Conservation (phyloP, 1,284 basidiomycete species). For the Trametes versicolor region DNA sequence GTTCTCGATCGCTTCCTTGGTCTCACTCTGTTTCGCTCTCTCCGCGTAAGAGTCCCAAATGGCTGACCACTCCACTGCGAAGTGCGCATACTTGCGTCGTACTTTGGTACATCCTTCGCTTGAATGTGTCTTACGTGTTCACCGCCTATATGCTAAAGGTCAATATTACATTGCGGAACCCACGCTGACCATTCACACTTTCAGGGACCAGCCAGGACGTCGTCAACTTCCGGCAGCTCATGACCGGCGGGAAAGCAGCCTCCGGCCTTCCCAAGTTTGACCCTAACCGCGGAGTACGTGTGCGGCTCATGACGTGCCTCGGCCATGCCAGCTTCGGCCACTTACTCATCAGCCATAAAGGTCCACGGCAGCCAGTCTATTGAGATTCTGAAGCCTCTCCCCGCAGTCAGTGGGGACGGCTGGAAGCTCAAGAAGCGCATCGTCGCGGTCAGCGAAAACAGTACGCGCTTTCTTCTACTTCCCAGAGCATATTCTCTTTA, state of each 20-base stretch:
- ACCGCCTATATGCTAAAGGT: too few species aligned
- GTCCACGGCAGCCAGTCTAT: constrained; percentile 81
- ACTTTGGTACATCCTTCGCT: too few species aligned
- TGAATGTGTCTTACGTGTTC: too few species aligned
- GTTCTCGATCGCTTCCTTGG: constrained; percentile 2
- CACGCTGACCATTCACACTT: background rate
- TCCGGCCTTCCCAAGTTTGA: constrained; percentile 75
- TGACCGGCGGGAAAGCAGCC: constrained; percentile 52
- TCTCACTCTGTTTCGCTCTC: background rate
- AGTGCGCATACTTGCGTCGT: too few species aligned
- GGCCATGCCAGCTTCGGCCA: background rate
- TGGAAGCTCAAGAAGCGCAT: constrained; percentile 73
- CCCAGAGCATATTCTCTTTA: background rate
- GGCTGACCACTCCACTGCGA: too few species aligned
- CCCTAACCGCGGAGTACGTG: constrained; percentile 67
- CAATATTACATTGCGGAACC: too few species aligned
- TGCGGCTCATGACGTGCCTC: background rate
- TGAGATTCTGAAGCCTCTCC: constrained; percentile 75
- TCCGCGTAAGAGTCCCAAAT: too few species aligned
- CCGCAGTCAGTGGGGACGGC: constrained; percentile 68
- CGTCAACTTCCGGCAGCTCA: constrained; percentile 67
- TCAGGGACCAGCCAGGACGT: constrained; percentile 67
- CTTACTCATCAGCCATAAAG: constrained; percentile 38
- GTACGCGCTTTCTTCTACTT: constrained; percentile 51
- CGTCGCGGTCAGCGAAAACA: constrained; percentile 80